A percentile compares a stretch with the other conserved stretches of the same genome.
These are phyloP conservation scores for Eucalyptus sideroxylon DNA, from an alignment of 345 rosid genomes.

Conservation along the genomic window DNA sequence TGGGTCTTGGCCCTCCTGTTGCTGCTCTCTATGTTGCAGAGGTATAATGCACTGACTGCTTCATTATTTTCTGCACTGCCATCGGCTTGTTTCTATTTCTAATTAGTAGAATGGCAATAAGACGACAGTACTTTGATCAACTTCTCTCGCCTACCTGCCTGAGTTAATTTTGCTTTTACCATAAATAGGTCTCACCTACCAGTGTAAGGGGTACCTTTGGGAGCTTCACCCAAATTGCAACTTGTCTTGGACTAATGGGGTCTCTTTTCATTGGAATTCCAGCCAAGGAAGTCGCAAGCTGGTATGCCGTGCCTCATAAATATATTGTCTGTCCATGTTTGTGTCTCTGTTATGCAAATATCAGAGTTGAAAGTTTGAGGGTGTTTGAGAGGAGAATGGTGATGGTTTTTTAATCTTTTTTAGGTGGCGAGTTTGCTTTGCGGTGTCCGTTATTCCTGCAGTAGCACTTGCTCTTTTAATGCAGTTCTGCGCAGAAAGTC, in stretches of 20 bases:
- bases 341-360: neutral
- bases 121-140: neutral
- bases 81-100: neutral
- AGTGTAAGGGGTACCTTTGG: slow-evolving; percentile 88
- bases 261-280: slow-evolving; percentile 69
- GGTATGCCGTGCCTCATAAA: slow-evolving; percentile 33
- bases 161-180: neutral
- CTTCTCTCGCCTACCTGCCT: neutral
- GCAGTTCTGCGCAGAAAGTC: slow-evolving; percentile 85
- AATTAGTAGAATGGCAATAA: neutral
- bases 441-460: slow-evolving; percentile 68
- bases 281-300: slow-evolving; percentile 54
- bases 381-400: neutral
- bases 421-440: slow-evolving; percentile 97
- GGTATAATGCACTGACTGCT: slow-evolving; percentile 30
- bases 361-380: neutral
- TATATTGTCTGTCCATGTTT: neutral
- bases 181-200: slow-evolving; percentile 67
- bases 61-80: neutral
- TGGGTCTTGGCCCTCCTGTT: slow-evolving; percentile 91
- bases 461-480: slow-evolving; percentile 54
- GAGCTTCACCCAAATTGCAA: slow-evolving; percentile 78
- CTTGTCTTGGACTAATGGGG: slow-evolving; percentile 73
- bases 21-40: slow-evolving; percentile 93
- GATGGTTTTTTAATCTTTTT: neutral